Evolutionary conservation across 1,139 yeast species (phyloP), one percentile per base, ranked within the genome.

Genomic region (Sugiyamaella castrensis): DNA sequence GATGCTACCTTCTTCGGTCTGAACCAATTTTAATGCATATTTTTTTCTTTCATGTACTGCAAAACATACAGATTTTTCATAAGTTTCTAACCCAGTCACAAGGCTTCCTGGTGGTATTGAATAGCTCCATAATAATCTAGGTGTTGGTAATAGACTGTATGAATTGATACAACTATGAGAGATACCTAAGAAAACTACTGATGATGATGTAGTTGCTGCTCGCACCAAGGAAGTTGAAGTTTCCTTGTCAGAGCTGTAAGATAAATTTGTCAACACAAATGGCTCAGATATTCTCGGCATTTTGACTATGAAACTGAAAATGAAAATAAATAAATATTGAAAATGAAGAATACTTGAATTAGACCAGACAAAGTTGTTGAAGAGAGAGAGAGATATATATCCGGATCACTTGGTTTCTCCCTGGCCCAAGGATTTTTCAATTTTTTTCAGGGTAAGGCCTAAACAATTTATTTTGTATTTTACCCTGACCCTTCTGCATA

Each of bases 131-230:
- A 81, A 71, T 58, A 87, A 71, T 61, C 81, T 84, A 11, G 96
- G 96, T 10, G 94, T 81, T 33, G 96, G 96, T 58, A 80, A 81
- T 46, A 87, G 75, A 31, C 85, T 72, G 62, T 83, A 85, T 50
- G 83, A 79, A 15, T 87, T 80, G 46, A 89, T 74, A 48, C 85
- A 81, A 39, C 94, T 84, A 51, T 87, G 88, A 26, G 94, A 83
- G 33, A 87, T 76, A 40, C 89, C 95, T 36, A 87, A 67, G 60
- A 82, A 56, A 9, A 63, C 51, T 40, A 40, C 38, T 42, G 16
- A 43, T 2, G 42, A 24, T 8, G 16, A 13, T 3, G 15, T 11
- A 10, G 47, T 13, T 31, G 42, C 31, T 37, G 47, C 47, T 12
- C 33, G 31, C 15, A 43, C 47, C 6, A n/a, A n/a, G 15, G 34